These are phyloP conservation scores for Gonapodya sp. DNA, from an alignment of 192 early-diverging fungal species.

Conservation along the genomic window DNA sequence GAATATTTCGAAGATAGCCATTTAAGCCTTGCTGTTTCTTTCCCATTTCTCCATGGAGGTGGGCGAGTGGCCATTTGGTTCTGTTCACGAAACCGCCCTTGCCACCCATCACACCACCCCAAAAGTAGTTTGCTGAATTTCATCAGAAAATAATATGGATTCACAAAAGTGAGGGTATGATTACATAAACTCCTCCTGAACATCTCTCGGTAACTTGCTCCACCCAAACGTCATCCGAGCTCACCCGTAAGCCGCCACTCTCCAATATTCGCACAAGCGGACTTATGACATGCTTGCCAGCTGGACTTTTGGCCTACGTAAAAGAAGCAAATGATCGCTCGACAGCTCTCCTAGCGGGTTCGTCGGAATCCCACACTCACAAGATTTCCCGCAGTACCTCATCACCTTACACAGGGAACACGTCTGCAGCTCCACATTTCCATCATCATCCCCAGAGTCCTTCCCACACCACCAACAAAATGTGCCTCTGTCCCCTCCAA, in stretches of 20 bases:
- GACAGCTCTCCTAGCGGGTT: too few relatives aligned
- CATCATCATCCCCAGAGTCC: neutral
- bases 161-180: too few relatives aligned
- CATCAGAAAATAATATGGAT: too few relatives aligned
- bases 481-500: neutral
- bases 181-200: too few relatives aligned
- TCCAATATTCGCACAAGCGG: neutral
- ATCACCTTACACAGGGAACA: constrained; percentile 1
- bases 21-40: neutral
- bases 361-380: neutral
- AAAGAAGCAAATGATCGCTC: too few relatives aligned
- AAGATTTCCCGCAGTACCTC: neutral
- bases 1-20: neutral
- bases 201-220: too few relatives aligned
- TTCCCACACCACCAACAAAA: constrained; percentile 6
- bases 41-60: too few relatives aligned
- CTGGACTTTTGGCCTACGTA: neutral
- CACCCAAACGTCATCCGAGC: too few relatives aligned
- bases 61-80: too few relatives aligned
- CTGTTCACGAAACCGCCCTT: too few relatives aligned
- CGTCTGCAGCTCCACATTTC: neutral
- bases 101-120: too few relatives aligned
- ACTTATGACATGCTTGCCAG: neutral
- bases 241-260: neutral
- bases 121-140: too few relatives aligned